Base-by-base conservation (phyloP, 441 rosid species). In the Capsella rubella region DNA sequence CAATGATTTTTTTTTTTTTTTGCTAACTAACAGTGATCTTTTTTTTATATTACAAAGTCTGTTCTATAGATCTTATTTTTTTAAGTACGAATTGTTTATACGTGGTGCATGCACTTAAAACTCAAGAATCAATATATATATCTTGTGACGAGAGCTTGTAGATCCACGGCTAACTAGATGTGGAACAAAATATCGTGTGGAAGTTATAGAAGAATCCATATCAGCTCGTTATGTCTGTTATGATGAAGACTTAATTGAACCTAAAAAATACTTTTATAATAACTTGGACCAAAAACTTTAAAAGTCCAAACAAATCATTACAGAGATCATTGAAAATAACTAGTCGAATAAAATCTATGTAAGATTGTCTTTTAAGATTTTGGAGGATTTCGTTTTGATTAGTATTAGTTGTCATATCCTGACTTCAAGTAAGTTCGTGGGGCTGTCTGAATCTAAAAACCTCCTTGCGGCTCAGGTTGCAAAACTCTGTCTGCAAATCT, bases 301-400 rank as follows among this genome's bases (percentile, higher is more conserved):
- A 2, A 37, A 37, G 67, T 64, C 67, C 67, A 56, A 56, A 57
- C 54, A 66, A 71, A 77, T 71, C 72, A 71, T 71, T 71, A 51
- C 50, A 14, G 4, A 64, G 62, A 70, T 71, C 72, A 71, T 65
- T 64, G 45, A 32, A 42, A 64, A 21, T 1, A 77, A 57, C 55
- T 52, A 71, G 67, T 58, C 63, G 72, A 64, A 77, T 77, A 77
- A 71, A 55, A 77, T 71, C 80, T 77, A 58, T 71, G 43, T 57
- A 71, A 76, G 80, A 76, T 77, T 71, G 46, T 65, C 72, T 75
- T 70, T 64, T 64, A 64, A 71, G 72, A 77, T 71, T 71, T 57
- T 70, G 27, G 67, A 64, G 49, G 76, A 64, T 71, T 39, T 71
- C 42, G 6, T 77, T 71, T 57, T 59, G 53, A 64, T 52, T 64